Percentiles rank a stretch among this genome's conserved stretches.
Evolutionary conservation across 371 early-diverging fungal genomes (phyloP).

Genomic region (Syncephalastrum contaminatum): DNA sequence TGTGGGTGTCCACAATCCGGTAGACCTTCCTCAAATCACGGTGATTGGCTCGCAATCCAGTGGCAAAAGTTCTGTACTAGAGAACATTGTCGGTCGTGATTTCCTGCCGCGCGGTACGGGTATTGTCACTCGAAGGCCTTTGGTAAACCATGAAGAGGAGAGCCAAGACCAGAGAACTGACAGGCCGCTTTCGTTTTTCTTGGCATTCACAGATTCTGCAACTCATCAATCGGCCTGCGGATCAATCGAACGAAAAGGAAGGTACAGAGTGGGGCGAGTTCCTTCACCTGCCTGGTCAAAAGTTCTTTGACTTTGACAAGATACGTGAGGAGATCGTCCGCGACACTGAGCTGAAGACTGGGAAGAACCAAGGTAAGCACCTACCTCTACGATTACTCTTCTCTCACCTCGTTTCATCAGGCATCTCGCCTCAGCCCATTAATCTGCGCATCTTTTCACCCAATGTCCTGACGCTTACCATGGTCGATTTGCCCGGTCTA

Average conservation of each 20-base stretch:
- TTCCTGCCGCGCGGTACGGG: constrained; percentile 97
- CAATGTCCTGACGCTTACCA: constrained; percentile 94
- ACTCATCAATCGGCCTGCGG: constrained; percentile 87
- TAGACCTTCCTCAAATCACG: constrained; percentile 98
- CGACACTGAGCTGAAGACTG: constrained; percentile 93
- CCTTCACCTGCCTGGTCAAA: constrained; percentile 90
- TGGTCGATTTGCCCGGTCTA: constrained; percentile 98
- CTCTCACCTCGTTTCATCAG: constrained; percentile 13
- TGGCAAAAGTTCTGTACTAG: constrained; percentile 99
- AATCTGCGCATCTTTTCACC: constrained; percentile 94
- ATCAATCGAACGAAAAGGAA: constrained; percentile 47
- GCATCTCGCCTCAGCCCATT: constrained; percentile 93
- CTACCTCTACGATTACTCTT: too few relatives aligned
- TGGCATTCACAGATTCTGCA: constrained; percentile 74
- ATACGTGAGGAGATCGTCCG: constrained; percentile 92
- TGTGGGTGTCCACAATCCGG: constrained; percentile 95
- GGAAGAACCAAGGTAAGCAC: constrained; percentile 75
- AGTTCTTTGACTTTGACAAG: constrained; percentile 90
- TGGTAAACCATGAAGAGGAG: constrained; percentile 53
- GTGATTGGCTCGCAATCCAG: constrained; percentile 98
- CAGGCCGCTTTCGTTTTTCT: too few relatives aligned
- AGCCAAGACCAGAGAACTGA: neutral
- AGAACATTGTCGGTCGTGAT: constrained; percentile 98
- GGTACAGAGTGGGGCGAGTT: constrained; percentile 97
- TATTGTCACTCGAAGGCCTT: constrained; percentile 93